Conservation (phyloP, 345 rosid genomes). For the Balakata baccata region DNA sequence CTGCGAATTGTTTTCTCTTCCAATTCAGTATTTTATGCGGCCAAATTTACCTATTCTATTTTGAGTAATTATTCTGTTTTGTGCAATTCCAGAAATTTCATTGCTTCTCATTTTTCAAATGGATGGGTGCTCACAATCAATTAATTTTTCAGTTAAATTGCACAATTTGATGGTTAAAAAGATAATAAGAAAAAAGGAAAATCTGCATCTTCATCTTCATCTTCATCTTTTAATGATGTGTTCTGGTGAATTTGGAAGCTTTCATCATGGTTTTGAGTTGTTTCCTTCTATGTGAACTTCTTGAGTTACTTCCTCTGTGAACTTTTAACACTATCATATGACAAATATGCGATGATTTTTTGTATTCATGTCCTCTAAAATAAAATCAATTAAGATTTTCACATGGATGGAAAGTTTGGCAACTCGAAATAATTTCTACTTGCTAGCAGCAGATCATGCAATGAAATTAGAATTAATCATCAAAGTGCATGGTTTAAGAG, state of each 20-base stretch:
- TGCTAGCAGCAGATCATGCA: constrained; percentile 34
- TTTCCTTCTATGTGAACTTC: not conserved
- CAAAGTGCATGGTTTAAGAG: constrained; percentile 33
- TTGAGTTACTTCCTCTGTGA: not conserved
- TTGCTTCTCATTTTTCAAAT: not conserved
- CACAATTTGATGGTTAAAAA: not conserved
- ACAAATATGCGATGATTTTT: not conserved
- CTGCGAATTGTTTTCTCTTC: not conserved
- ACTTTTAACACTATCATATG: not conserved
- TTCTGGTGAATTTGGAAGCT: not conserved
- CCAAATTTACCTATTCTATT: too few relatives aligned
- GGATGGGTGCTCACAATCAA: not conserved
- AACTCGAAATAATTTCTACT: constrained; percentile 25
- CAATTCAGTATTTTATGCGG: not conserved
- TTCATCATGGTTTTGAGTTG: too few relatives aligned
- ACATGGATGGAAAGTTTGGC: constrained; percentile 62
- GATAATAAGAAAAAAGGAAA: too few relatives aligned
- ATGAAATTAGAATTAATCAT: constrained; percentile 43
- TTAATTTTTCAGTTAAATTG: not conserved
- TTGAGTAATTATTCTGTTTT: not conserved
- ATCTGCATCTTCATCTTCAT: not conserved
- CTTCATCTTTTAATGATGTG: not conserved
- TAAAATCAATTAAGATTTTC: constrained; percentile 30
- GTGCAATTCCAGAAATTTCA: not conserved
- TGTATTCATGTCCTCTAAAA: not conserved